These are phyloP conservation scores for Trichoderma brevicompactum DNA, from an alignment of 2,329 filamentous ascomycete species.

Conservation along the genomic window DNA sequence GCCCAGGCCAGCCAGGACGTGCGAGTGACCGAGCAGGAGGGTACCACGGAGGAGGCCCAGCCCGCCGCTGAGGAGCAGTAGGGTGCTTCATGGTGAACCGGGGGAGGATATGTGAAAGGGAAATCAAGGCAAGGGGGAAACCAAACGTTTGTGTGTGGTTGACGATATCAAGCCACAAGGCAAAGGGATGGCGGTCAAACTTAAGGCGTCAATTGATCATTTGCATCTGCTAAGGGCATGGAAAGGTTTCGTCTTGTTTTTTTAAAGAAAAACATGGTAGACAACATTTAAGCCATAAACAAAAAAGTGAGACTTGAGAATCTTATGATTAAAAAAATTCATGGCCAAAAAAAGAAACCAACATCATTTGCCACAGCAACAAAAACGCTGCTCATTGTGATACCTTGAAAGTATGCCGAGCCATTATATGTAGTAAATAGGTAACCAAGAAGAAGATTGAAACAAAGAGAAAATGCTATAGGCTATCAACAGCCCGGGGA, in stretches of 20 bases:
- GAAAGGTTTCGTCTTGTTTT: slow-evolving; percentile 47
- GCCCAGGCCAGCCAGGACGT: slow-evolving; percentile 67
- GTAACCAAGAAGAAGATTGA: not conserved
- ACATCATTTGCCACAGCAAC: not conserved
- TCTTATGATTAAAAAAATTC: slow-evolving; percentile 31
- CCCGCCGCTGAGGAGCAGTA: slow-evolving; percentile 48
- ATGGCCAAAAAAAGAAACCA: slow-evolving; percentile 8
- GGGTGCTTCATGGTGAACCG: slow-evolving; percentile 31
- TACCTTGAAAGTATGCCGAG: not conserved
- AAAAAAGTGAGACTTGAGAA: slow-evolving; percentile 45
- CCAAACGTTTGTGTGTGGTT: slow-evolving; percentile 8
- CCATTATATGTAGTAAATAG: not conserved
- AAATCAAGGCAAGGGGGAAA: slow-evolving; percentile 24
- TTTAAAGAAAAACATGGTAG: slow-evolving; percentile 41
- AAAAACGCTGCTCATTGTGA: not conserved
- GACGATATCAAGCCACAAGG: slow-evolving; percentile 29
- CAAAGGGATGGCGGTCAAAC: slow-evolving; percentile 43
- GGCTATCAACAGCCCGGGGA: not conserved
- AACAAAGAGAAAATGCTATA: not conserved
- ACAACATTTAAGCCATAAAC: slow-evolving; percentile 38
- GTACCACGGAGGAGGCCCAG: slow-evolving; percentile 57
- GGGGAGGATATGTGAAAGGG: slow-evolving; percentile 31
- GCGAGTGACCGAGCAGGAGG: slow-evolving; percentile 62
- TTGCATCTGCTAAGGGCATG: slow-evolving; percentile 47
- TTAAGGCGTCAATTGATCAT: slow-evolving; percentile 49